phyloP scores from a whole-genome alignment of 345 rosid species.

The Citrus sp. region DNA sequence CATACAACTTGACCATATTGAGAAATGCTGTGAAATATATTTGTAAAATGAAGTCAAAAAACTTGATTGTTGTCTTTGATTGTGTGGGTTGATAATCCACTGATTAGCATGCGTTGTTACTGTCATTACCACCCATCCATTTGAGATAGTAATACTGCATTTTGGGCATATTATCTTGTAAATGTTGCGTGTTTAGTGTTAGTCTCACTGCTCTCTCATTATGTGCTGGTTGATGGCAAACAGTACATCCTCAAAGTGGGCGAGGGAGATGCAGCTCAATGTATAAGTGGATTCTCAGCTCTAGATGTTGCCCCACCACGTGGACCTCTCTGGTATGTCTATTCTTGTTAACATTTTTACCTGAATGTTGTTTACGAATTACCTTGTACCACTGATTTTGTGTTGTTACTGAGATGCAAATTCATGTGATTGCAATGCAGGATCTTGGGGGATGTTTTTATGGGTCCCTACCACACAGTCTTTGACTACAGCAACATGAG shows the following conservation, averaged over 20 bases:
- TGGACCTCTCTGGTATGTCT: constrained; percentile 69
- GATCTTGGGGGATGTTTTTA: constrained; percentile 83
- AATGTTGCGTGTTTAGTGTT: background rate
- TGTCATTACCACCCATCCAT: background rate
- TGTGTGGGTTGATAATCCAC: background rate
- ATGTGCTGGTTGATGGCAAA: background rate
- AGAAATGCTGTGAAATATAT: background rate
- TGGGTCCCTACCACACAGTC: constrained; percentile 80
- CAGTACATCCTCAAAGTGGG: constrained; percentile 70
- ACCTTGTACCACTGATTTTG: background rate
- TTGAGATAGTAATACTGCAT: background rate
- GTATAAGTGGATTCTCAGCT: constrained; percentile 69
- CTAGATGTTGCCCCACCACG: constrained; percentile 74
- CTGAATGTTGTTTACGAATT: background rate
- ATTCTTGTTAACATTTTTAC: background rate
- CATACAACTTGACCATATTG: background rate
- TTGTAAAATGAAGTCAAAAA: background rate
- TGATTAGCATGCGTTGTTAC: background rate
- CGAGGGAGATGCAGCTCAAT: constrained; percentile 55
- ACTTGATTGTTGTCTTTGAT: background rate
- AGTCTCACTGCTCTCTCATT: background rate
- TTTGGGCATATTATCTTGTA: background rate
- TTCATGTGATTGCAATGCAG: constrained; percentile 28
- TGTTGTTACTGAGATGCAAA: background rate
- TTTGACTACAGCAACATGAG: constrained; percentile 77